Evolutionary conservation across 2,329 filamentous ascomycete genomes (phyloP).

Genomic region (Epichloe glyceriae): DNA sequence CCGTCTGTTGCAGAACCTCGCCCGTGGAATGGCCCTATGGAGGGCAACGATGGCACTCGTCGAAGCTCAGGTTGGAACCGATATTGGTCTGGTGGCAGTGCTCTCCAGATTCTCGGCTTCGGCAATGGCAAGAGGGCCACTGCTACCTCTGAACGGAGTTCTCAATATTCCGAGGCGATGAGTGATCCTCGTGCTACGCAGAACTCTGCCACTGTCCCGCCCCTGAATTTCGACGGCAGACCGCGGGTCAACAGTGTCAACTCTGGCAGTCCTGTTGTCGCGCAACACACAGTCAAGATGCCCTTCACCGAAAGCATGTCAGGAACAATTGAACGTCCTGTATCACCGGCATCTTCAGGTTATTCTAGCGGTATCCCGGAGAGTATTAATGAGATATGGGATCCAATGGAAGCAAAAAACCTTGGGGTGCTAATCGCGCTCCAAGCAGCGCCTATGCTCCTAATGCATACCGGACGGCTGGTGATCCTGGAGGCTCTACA

Average conservation of each 20-base stretch:
- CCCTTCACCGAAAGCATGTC: conserved; percentile 44
- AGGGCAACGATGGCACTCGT: conserved; percentile 31
- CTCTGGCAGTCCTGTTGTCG: conserved; percentile 57
- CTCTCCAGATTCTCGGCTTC: conserved; percentile 51
- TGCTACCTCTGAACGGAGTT: conserved; percentile 41
- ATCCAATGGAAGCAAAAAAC: conserved; percentile 30
- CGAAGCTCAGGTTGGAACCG: conserved; percentile 64
- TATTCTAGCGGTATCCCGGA: conserved; percentile 55
- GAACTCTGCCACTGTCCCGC: conserved; percentile 57
- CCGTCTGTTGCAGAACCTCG: conserved; percentile 22
- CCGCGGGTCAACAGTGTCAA: conserved; percentile 52
- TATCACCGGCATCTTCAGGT: conserved; percentile 35
- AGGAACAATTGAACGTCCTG: conserved; percentile 46
- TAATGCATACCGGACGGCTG: conserved; percentile 26
- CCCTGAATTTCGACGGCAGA: conserved; percentile 51
- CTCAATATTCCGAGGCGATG: conserved; percentile 35
- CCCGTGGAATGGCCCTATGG: conserved; percentile 19
- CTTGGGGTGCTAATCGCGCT: conserved; percentile 38
- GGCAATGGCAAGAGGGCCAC: conserved; percentile 37
- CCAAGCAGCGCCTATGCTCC: conserved; percentile 39
- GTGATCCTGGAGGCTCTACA: conserved; percentile 23
- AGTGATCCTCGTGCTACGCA: conserved; percentile 37
- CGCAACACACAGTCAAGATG: conserved; percentile 40
- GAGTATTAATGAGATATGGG: conserved; percentile 46
- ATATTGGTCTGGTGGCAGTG: conserved; percentile 64